Percentiles rank a stretch among this genome's conserved stretches.
phyloP scores from a whole-genome alignment of 2,329 filamentous ascomycete genomes.

The Alternaria novae-zelandiae region DNA sequence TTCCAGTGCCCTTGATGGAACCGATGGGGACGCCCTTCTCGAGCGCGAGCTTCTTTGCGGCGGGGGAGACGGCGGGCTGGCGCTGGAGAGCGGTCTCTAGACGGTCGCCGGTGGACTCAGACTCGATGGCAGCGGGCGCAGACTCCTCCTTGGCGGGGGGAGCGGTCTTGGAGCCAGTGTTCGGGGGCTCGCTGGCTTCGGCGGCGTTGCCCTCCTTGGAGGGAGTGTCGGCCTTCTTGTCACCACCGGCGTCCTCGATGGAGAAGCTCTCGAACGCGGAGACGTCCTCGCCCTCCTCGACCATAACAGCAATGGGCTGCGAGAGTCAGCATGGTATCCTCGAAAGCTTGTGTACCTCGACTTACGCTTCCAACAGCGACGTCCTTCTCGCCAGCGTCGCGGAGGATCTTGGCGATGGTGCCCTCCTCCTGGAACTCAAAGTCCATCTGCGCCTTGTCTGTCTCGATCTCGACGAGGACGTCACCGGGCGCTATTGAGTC shows the following conservation, averaged over 20 bases:
- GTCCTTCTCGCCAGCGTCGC: conserved; percentile 92
- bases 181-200: conserved; percentile 66
- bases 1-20: conserved; percentile 84
- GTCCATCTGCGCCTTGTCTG: conserved; percentile 99
- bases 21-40: conserved; percentile 82
- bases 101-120: conserved; percentile 74
- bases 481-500: conserved; percentile 88
- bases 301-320: conserved; percentile 93
- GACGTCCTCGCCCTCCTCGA: conserved; percentile 89
- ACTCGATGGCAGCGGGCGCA: conserved; percentile 69
- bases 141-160: conserved; percentile 57
- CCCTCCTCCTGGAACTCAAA: conserved; percentile 99
- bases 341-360: not conserved
- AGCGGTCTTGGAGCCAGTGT: conserved; percentile 64
- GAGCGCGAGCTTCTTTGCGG: conserved; percentile 80
- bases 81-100: conserved; percentile 86
- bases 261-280: conserved; percentile 88
- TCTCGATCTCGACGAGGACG: conserved; percentile 97
- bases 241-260: conserved; percentile 87
- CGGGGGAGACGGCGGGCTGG: conserved; percentile 73
- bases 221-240: conserved; percentile 68
- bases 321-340: conserved; percentile 29
- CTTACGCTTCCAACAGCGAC: conserved; percentile 89
- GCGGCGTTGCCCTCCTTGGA: conserved; percentile 68
- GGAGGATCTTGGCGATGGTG: conserved; percentile 91